A percentile compares a stretch with the other conserved stretches of the same genome.
phyloP scores from a whole-genome alignment of 352 stramenopile species.

The Globisporangium perplexum region DNA sequence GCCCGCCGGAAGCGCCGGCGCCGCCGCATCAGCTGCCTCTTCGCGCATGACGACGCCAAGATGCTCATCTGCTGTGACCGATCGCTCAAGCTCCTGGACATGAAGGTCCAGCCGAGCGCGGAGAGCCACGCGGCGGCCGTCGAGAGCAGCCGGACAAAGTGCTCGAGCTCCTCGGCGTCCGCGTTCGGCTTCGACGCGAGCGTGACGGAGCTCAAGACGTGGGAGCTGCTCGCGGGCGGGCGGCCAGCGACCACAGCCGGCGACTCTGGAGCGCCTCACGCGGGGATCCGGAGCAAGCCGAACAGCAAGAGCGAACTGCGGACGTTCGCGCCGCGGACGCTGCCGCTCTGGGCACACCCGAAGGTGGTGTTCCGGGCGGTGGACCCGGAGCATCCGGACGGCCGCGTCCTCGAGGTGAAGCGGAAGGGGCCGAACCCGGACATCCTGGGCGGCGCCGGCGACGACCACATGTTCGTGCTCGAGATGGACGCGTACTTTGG shows the following conservation, averaged over 20 bases:
- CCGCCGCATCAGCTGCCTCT: conserved; percentile 58
- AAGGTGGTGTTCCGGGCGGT: conserved; percentile 66
- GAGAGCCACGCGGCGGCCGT: neutral
- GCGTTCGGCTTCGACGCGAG: conserved; percentile 66
- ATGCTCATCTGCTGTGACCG: conserved; percentile 60
- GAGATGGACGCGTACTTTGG: conserved; percentile 87
- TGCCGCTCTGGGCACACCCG: conserved; percentile 73
- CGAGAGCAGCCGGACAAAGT: conserved; percentile 10
- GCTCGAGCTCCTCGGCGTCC: conserved; percentile 30
- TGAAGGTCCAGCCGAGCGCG: conserved; percentile 19
- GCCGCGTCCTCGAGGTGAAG: conserved; percentile 65
- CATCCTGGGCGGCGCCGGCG: conserved; percentile 27
- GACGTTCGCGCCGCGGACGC: conserved; percentile 50
- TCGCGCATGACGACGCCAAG: conserved; percentile 56
- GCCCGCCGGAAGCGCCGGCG: conserved; percentile 42
- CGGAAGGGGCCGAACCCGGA: conserved; percentile 54
- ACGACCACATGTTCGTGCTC: conserved; percentile 77
- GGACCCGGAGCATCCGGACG: conserved; percentile 39
- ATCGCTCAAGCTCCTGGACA: conserved; percentile 61
- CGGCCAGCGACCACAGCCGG: no score
- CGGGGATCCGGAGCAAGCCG: conserved; percentile 13
- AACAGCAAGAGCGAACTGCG: conserved; percentile 57
- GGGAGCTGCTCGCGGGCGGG: conserved; percentile 30
- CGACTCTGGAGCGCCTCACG: no score
- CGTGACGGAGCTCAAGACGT: conserved; percentile 54